phyloP scores from a whole-genome alignment of 2,329 filamentous ascomycete genomes.

The Alternaria viburni region DNA sequence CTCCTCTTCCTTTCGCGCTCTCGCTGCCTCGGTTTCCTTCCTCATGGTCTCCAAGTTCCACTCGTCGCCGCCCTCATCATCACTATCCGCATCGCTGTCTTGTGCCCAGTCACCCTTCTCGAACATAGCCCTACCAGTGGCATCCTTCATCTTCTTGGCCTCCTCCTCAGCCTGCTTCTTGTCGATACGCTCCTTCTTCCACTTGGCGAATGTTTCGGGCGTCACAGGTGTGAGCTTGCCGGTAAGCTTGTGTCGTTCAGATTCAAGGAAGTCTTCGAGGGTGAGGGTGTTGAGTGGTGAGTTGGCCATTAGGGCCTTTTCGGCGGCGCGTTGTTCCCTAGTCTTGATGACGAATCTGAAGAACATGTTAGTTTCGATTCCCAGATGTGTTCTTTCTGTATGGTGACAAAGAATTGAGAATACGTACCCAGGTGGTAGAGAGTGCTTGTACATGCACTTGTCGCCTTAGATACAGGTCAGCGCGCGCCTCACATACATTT shows the following conservation, averaged over 20 bases:
- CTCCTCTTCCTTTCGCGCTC: constrained; percentile 80
- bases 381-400: neutral
- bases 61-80: constrained; percentile 65
- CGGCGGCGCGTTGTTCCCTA: constrained; percentile 92
- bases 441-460: constrained; percentile 98
- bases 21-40: constrained; percentile 79
- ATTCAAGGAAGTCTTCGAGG: constrained; percentile 95
- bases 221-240: constrained; percentile 93
- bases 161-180: constrained; percentile 97
- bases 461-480: constrained; percentile 59
- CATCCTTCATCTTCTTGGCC: constrained; percentile 89
- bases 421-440: constrained; percentile 87
- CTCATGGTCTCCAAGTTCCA: constrained; percentile 87
- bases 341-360: constrained; percentile 92
- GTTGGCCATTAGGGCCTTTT: constrained; percentile 96
- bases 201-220: constrained; percentile 89
- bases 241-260: constrained; percentile 92
- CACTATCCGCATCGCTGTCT: constrained; percentile 60
- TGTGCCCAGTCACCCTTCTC: constrained; percentile 92
- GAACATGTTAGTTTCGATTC: constrained; percentile 12
- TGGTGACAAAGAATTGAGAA: neutral
- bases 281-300: constrained; percentile 93
- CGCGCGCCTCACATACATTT: neutral
- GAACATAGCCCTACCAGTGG: constrained; percentile 92
- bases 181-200: constrained; percentile 92